Evolutionary conservation across 2,329 filamentous ascomycete species (phyloP).

Genomic region (Keithomyces neogunnii): DNA sequence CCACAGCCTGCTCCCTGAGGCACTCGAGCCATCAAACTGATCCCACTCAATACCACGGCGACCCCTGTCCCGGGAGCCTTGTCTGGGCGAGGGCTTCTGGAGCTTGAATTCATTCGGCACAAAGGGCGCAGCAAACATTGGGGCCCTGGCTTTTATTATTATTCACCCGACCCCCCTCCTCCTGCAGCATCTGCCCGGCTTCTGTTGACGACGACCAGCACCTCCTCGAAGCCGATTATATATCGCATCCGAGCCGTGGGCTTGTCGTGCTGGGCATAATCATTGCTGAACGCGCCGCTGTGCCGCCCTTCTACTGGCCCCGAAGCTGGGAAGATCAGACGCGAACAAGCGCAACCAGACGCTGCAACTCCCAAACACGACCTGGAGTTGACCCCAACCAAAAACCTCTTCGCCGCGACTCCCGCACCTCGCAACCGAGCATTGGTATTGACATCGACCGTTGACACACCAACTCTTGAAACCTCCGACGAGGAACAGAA

Average conservation of each 20-base stretch:
- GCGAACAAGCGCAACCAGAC: neutral
- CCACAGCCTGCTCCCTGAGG: too few relatives aligned
- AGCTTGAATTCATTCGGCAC: neutral
- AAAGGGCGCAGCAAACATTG: too few relatives aligned
- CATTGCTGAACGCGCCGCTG: neutral
- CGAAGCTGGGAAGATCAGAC: neutral
- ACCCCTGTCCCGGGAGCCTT: too few relatives aligned
- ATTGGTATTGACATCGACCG: neutral
- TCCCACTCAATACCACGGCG: too few relatives aligned
- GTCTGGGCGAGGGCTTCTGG: too few relatives aligned
- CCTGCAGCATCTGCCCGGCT: neutral
- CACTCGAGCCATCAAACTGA: too few relatives aligned
- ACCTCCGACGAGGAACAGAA: too few relatives aligned
- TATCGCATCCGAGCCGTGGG: conserved; percentile 3
- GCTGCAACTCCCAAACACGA: neutral
- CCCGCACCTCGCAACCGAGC: neutral
- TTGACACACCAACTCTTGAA: too few relatives aligned
- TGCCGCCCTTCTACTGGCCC: neutral
- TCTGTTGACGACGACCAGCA: conserved; percentile 4
- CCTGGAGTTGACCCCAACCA: neutral
- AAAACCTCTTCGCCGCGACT: too few relatives aligned
- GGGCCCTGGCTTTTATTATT: conserved; percentile 1
- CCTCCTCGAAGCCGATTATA: conserved; percentile 1
- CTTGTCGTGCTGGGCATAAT: neutral
- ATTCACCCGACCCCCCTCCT: conserved; percentile 1